These are phyloP conservation scores for Fusarium papillatum DNA, from an alignment of 2,329 filamentous ascomycete genomes.

Conservation along the genomic window DNA sequence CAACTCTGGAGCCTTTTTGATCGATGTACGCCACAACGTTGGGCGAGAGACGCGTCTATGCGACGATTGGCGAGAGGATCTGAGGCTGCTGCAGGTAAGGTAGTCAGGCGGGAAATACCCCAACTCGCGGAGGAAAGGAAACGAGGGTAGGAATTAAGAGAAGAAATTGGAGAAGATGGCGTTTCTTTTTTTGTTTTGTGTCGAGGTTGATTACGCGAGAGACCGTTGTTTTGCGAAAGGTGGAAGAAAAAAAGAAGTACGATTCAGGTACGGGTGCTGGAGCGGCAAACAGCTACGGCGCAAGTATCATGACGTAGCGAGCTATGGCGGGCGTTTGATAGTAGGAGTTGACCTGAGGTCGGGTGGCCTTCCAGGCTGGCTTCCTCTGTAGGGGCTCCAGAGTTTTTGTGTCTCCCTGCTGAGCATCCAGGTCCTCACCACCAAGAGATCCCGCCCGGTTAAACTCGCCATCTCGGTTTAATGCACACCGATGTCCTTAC, in stretches of 20 bases:
- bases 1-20: conserved; percentile 16
- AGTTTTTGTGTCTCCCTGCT: conserved; percentile 38
- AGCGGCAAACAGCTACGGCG: conserved; percentile 21
- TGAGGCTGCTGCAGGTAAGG: conserved; percentile 11
- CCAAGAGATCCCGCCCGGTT: conserved; percentile 22
- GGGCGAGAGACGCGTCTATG: conserved; percentile 27
- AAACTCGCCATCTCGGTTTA: conserved; percentile 30
- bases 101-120: neutral
- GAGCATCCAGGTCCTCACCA: conserved; percentile 21
- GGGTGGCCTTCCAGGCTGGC: neutral
- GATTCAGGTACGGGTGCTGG: conserved; percentile 23
- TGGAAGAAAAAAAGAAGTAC: conserved; percentile 1
- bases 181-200: neutral
- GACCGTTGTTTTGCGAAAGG: neutral
- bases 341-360: conserved; percentile 10
- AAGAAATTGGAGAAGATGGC: conserved; percentile 3
- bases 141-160: conserved; percentile 6
- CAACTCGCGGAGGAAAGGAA: conserved; percentile 12
- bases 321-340: conserved; percentile 29
- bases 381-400: conserved; percentile 27
- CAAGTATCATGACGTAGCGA: conserved; percentile 29
- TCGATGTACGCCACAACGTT: conserved; percentile 38
- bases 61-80: conserved; percentile 13
- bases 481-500: conserved; percentile 42
- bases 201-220: neutral